Conservation (phyloP, 2,329 filamentous ascomycete genomes). For the Fragosphaeria purpurea region DNA sequence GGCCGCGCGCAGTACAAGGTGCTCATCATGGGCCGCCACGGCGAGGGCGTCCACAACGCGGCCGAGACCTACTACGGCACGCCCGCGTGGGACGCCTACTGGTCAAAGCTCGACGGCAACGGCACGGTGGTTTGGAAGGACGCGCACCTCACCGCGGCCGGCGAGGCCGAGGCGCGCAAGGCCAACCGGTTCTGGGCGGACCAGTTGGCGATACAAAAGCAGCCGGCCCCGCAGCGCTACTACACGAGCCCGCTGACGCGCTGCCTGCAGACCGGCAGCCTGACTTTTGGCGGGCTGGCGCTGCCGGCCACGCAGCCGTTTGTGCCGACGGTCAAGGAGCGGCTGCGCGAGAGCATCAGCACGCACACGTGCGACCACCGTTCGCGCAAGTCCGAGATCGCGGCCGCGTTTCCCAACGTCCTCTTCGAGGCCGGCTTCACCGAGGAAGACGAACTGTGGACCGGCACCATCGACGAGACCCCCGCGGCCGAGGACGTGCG, state of each 20-base stretch:
- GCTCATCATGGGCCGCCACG: constrained; percentile 59
- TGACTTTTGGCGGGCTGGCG: constrained; percentile 47
- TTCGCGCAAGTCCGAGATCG: constrained; percentile 43
- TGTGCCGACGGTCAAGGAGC: constrained; percentile 51
- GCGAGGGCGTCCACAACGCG: constrained; percentile 54
- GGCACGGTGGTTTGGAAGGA: constrained; percentile 54
- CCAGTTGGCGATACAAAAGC: constrained; percentile 40
- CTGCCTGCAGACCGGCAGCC: constrained; percentile 51
- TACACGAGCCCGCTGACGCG: constrained; percentile 55
- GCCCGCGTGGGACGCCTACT: constrained; percentile 60
- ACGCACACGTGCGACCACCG: constrained; percentile 61
- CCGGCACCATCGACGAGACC: constrained; percentile 31
- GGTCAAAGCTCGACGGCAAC: constrained; percentile 54
- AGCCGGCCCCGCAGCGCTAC: constrained; percentile 53
- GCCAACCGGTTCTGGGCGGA: constrained; percentile 50
- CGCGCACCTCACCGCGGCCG: constrained; percentile 48
- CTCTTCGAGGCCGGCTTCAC: constrained; percentile 51
- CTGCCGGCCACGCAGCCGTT: constrained; percentile 43
- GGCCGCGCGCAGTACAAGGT: constrained; percentile 44
- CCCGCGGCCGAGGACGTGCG: constrained; percentile 37
- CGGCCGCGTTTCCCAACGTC: constrained; percentile 39
- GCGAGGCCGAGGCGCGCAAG: constrained; percentile 45
- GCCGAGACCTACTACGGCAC: constrained; percentile 59
- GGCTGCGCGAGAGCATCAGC: constrained; percentile 54
- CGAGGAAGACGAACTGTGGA: constrained; percentile 42